Evolutionary conservation across 1,139 yeast species (phyloP).

Genomic region (Meyerozyma smithsonii): DNA sequence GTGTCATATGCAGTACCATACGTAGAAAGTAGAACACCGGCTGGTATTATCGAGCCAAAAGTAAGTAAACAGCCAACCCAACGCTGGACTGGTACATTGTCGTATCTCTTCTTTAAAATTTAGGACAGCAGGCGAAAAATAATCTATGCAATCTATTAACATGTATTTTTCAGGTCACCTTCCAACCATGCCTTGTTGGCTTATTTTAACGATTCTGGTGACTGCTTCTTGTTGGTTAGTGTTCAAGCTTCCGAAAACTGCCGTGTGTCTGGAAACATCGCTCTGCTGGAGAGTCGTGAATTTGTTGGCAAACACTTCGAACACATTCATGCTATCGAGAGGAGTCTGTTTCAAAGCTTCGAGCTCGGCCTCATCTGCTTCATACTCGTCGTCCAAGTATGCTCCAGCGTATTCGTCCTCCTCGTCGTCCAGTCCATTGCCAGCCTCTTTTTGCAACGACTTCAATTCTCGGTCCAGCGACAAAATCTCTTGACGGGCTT

Average conservation of each 20-base stretch:
- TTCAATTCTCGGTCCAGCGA: slow-evolving; percentile 30
- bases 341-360: slow-evolving; percentile 53
- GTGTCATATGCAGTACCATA: too few species aligned
- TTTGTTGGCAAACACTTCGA: slow-evolving; percentile 36
- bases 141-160: slow-evolving; percentile 4
- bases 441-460: slow-evolving; percentile 16
- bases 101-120: too few species aligned
- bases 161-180: slow-evolving; percentile 7
- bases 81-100: too few species aligned
- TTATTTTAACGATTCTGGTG: slow-evolving; percentile 25
- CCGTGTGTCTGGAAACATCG: slow-evolving; percentile 30
- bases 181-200: slow-evolving; percentile 14
- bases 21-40: too few species aligned
- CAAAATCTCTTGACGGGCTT: slow-evolving; percentile 39
- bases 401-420: slow-evolving; percentile 25
- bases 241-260: slow-evolving; percentile 35
- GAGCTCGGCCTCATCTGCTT: slow-evolving; percentile 49
- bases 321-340: slow-evolving; percentile 44
- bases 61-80: too few species aligned
- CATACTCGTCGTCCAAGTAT: slow-evolving; percentile 36
- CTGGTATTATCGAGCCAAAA: too few species aligned
- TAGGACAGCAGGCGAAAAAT: too few species aligned
- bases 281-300: slow-evolving; percentile 22
- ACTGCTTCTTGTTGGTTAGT: slow-evolving; percentile 32
- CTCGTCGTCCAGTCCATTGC: slow-evolving; percentile 24